phyloP scores from a whole-genome alignment of 2,329 filamentous ascomycete species.

The Aspergillus intermedius region DNA sequence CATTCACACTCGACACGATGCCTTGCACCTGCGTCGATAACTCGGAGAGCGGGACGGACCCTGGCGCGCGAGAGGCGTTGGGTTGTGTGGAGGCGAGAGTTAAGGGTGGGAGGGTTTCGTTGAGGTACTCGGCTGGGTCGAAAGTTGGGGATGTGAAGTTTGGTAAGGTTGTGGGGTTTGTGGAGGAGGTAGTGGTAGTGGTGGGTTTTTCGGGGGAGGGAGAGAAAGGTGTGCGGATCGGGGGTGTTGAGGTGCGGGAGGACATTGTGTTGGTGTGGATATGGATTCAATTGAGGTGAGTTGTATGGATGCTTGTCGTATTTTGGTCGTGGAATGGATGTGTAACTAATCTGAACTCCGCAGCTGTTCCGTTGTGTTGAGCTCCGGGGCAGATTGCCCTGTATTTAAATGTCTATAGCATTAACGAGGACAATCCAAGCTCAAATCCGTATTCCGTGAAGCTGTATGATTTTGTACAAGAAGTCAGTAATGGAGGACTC shows the following conservation, averaged over 20 bases:
- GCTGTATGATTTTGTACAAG: no score
- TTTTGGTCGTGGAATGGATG: no score
- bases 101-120: constrained; percentile 66
- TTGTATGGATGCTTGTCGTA: no score
- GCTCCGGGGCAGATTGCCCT: no score
- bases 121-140: constrained; percentile 79
- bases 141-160: constrained; percentile 73
- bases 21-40: constrained; percentile 75
- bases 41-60: constrained; percentile 60
- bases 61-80: constrained; percentile 35
- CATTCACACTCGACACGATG: constrained; percentile 79
- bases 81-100: constrained; percentile 41
- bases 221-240: constrained; percentile 12
- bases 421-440: no score
- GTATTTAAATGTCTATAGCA: no score
- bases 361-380: no score
- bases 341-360: no score
- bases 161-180: constrained; percentile 38
- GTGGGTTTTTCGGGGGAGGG: constrained; percentile 18
- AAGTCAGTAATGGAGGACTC: no score
- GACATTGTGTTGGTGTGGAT: no score
- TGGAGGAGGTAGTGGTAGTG: background rate
- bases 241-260: background rate
- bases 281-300: no score
- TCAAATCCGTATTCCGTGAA: no score